Base-by-base conservation (phyloP, 345 rosid species). In the Arabidopsis arenosa region DNA sequence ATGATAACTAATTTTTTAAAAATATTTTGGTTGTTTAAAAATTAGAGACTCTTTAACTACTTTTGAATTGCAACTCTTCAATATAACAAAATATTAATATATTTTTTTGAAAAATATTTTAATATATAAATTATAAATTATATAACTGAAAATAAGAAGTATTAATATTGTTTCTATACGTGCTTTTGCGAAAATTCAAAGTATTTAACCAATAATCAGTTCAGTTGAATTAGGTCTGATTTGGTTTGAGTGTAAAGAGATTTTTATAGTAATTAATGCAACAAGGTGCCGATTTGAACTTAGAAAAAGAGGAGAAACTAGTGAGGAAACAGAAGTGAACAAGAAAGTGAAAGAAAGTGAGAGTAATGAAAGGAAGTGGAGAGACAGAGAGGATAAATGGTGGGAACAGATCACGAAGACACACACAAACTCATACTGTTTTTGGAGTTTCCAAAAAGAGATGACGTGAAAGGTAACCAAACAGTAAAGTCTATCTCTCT, bases 381-480 rank as follows among this genome's bases (percentile, higher is more conserved):
- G 75, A 63, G 75, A 76, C 80, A 70, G 80, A 62, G 71, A 76
- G 80, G 80, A 70, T 70, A 76, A 76, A 76, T 54, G 80, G 41
- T 76, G 66, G 75, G 71, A 70, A 76, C 75, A 76, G 66, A 76
- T 69, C 80, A 76, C 80, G 75, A 76, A 69, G 70, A 62, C 33
- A 55, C 75, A 61, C 69, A 69, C 51, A 76, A 76, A 76, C 70
- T 69, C 80, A 23, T 70, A 76, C 80, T 70, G 80, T 76, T 70
- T 76, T 69, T 63, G 75, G 75, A 70, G 71, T 76, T 70, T 54
- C 75, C 80, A 70, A 76, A 70, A 76, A 63, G 75, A 76, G 71
- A 76, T 76, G 80, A 76, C 80, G 80, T 76, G 80, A 76, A 45
- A 76, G 80, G 59, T 63, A 76, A 76, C 71, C 58, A 63, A 54